Conservation (phyloP, 352 stramenopile genomes). For the Ophiocytium majus region DNA sequence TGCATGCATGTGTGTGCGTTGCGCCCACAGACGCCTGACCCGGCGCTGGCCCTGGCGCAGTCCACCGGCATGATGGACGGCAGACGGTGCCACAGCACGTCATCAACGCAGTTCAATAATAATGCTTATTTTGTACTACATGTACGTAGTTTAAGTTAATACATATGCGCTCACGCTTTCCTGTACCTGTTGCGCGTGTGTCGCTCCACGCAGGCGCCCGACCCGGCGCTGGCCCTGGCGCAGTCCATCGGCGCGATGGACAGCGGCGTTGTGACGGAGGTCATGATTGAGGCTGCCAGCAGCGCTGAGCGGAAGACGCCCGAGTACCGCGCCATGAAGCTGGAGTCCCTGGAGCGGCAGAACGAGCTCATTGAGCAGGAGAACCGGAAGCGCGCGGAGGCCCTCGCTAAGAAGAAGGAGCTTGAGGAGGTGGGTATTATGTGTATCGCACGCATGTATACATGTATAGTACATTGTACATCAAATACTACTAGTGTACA, state of each 20-base stretch:
- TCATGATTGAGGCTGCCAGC: slow-evolving; percentile 52
- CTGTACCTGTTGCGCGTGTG: too few relatives aligned
- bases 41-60: slow-evolving; percentile 74
- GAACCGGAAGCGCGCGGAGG: slow-evolving; percentile 33
- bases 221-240: slow-evolving; percentile 73
- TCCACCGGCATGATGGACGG: slow-evolving; percentile 64
- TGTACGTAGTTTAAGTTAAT: too few relatives aligned
- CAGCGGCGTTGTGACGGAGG: slow-evolving; percentile 10
- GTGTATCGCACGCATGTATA: too few relatives aligned
- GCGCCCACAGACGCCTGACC: slow-evolving; percentile 65
- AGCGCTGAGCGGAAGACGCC: slow-evolving; percentile 43
- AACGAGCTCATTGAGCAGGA: slow-evolving; percentile 58
- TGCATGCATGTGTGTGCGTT: too few relatives aligned
- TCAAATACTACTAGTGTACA: too few relatives aligned
- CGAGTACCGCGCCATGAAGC: slow-evolving; percentile 51
- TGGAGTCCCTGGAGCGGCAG: slow-evolving; percentile 54
- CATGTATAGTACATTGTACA: too few relatives aligned
- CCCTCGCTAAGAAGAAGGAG: slow-evolving; percentile 16
- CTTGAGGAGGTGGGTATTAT: too few relatives aligned
- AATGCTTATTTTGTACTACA: too few relatives aligned
- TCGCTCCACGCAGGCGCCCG: too few relatives aligned
- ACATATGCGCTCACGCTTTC: too few relatives aligned
- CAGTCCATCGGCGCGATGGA: slow-evolving; percentile 68
- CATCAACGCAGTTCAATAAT: too few relatives aligned
- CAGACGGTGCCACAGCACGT: too few relatives aligned